A percentile compares a stretch with the other conserved stretches of the same genome.
These are phyloP conservation scores for Trametes meyenii DNA, from an alignment of 768 basidiomycete species.

Conservation along the genomic window DNA sequence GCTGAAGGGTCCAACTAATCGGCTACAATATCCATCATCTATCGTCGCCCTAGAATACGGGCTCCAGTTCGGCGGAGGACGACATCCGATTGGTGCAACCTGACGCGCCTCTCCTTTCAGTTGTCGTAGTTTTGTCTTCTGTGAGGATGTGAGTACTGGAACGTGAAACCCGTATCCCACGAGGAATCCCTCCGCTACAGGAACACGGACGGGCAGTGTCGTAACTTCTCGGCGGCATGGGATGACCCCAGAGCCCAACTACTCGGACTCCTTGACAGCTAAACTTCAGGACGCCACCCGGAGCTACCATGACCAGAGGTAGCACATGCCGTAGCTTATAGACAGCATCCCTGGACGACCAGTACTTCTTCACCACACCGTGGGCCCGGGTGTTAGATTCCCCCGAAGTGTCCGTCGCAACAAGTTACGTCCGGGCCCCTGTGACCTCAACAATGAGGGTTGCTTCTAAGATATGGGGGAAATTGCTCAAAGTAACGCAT, in stretches of 20 bases:
- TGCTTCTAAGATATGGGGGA: no score
- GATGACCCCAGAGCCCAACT: background rate
- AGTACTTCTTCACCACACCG: constrained; percentile 30
- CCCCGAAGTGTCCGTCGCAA: constrained; percentile 22
- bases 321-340: constrained; percentile 24
- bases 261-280: constrained; percentile 25
- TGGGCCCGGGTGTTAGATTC: constrained; percentile 30
- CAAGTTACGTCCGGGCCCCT: constrained; percentile 23
- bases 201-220: constrained; percentile 30
- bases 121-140: no score
- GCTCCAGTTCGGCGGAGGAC: no score
- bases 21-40: constrained; percentile 22
- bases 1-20: constrained; percentile 25
- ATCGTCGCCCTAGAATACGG: constrained; percentile 11
- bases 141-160: no score
- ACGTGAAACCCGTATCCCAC: no score
- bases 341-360: constrained; percentile 26
- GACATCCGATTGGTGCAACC: no score
- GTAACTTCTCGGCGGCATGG: constrained; percentile 27
- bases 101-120: no score
- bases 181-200: no score
- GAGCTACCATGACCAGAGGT: constrained; percentile 30
- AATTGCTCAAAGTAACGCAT: no score
- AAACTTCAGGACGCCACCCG: constrained; percentile 26
- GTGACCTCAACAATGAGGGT: constrained; percentile 21